phyloP scores from a whole-genome alignment of 345 rosid genomes.

The Combretum micranthum region DNA sequence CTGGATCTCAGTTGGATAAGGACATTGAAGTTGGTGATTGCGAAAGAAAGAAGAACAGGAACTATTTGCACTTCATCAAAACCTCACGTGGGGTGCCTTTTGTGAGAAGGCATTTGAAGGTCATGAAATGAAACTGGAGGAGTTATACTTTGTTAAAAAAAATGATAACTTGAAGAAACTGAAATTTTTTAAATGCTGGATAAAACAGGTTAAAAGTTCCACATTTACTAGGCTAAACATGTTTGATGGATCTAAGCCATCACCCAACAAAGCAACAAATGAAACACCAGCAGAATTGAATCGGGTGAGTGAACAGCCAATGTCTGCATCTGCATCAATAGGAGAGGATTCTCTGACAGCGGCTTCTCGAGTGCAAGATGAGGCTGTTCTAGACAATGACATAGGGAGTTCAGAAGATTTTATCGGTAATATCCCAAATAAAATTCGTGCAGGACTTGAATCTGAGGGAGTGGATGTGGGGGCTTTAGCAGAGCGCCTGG shows the following conservation, averaged over 20 bases:
- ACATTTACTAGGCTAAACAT: slow-evolving; percentile 20
- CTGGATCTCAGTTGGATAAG: slow-evolving; percentile 13
- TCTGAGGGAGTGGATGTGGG: slow-evolving; percentile 68
- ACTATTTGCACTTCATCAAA: slow-evolving; percentile 24
- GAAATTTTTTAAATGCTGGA: slow-evolving; percentile 90
- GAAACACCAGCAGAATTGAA: slow-evolving; percentile 24
- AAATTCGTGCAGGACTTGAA: slow-evolving; percentile 67
- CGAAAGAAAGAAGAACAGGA: slow-evolving; percentile 36
- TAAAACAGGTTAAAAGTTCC: slow-evolving; percentile 61
- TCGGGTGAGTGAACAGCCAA: slow-evolving; percentile 43
- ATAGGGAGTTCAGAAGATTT: slow-evolving; percentile 53
- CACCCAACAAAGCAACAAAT: slow-evolving; percentile 25
- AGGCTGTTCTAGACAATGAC: slow-evolving; percentile 26
- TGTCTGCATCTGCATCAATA: slow-evolving; percentile 42
- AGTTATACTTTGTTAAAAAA: slow-evolving; percentile 41
- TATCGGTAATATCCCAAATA: slow-evolving; percentile 45
- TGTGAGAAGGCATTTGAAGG: slow-evolving; percentile 42
- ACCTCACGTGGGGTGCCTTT: slow-evolving; percentile 55
- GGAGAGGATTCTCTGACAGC: slow-evolving; percentile 58
- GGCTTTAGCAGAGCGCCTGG: slow-evolving; percentile 75
- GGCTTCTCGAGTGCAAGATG: slow-evolving; percentile 48
- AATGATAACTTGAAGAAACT: slow-evolving; percentile 55
- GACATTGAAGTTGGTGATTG: slow-evolving; percentile 10
- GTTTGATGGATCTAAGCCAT: slow-evolving; percentile 19
- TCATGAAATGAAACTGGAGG: slow-evolving; percentile 50